Evolutionary conservation across 164 flowering plant species (phyloP), one percentile per base, ranked within the genome.

Genomic region (Amborella trichopoda): DNA sequence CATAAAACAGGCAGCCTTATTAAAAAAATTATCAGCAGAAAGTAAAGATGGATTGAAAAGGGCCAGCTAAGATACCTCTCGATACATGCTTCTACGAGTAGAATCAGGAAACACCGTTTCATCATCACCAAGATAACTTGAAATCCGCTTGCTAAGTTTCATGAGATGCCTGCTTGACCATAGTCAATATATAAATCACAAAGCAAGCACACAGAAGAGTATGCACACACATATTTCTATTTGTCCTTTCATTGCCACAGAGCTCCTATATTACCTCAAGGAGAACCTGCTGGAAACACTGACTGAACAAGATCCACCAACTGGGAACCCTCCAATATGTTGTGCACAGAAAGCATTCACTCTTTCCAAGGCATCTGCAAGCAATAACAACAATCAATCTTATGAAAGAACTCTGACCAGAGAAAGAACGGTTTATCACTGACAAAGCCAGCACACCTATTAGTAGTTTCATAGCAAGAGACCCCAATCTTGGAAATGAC

Each of bases 151-250:
- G 71, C 99, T 84, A 86, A 87, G 84, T 61, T 88, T 93, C 12
- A 93, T 65, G 8, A 93, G 76, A 73, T 88, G 96, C 71, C 96
- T 91, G 74, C 47, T 48, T n/a, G n/a, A n/a, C n/a, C n/a, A n/a
- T n/a, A n/a, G n/a, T n/a, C n/a, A n/a, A n/a, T n/a, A n/a, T n/a
- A n/a, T n/a, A n/a, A n/a, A n/a, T n/a, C n/a, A n/a, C n/a, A n/a
- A n/a, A n/a, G n/a, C n/a, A n/a, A n/a, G n/a, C n/a, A n/a, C n/a
- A n/a, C n/a, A n/a, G n/a, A n/a, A n/a, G n/a, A n/a, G n/a, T n/a
- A n/a, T n/a, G n/a, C n/a, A n/a, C n/a, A n/a, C n/a, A n/a, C n/a
- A n/a, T n/a, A n/a, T n/a, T n/a, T n/a, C n/a, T n/a, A n/a, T n/a
- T n/a, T n/a, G n/a, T n/a, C n/a, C n/a, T n/a, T n/a, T n/a, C n/a